Conservation (phyloP, 2,329 filamentous ascomycete genomes). For the Fulvia fulva region DNA sequence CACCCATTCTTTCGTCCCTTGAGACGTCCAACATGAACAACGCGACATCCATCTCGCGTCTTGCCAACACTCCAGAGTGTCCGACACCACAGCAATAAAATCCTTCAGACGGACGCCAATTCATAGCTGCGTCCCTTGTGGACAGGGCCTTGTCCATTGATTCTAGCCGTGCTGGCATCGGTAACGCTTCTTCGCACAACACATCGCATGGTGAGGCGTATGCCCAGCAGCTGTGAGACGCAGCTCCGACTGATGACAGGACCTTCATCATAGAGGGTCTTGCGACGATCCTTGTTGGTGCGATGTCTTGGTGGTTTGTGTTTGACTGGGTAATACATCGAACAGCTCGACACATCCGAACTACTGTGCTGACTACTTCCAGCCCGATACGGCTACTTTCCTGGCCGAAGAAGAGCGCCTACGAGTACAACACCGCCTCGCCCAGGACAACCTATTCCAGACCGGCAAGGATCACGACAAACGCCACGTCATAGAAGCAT, state of each 20-base stretch:
- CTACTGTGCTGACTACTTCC: background rate
- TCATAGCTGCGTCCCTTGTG: too few species aligned
- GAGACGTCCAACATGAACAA: background rate
- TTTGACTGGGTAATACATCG: slow-evolving; percentile 47
- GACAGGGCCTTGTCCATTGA: too few species aligned
- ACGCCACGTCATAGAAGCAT: slow-evolving; percentile 19
- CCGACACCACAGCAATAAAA: too few species aligned
- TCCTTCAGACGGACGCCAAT: too few species aligned
- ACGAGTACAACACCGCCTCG: slow-evolving; percentile 20
- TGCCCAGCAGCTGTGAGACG: background rate
- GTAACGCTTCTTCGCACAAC: too few species aligned
- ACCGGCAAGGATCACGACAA: slow-evolving; percentile 36
- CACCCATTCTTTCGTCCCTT: background rate
- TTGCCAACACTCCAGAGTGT: too few species aligned
- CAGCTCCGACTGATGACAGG: background rate
- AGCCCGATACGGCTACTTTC: slow-evolving; percentile 54
- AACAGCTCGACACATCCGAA: background rate
- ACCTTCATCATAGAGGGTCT: slow-evolving; percentile 57
- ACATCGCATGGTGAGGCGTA: slow-evolving; percentile 29
- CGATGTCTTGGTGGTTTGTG: slow-evolving; percentile 27
- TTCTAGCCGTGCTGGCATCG: too few species aligned
- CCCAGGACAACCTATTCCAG: slow-evolving; percentile 19
- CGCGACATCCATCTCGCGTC: too few species aligned
- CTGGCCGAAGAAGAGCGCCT: slow-evolving; percentile 44
- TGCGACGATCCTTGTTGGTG: slow-evolving; percentile 56